A percentile compares a stretch with the other conserved stretches of the same genome.
Conservation (phyloP, 2,329 filamentous ascomycete species). For the Arthrobotrys iridis region DNA sequence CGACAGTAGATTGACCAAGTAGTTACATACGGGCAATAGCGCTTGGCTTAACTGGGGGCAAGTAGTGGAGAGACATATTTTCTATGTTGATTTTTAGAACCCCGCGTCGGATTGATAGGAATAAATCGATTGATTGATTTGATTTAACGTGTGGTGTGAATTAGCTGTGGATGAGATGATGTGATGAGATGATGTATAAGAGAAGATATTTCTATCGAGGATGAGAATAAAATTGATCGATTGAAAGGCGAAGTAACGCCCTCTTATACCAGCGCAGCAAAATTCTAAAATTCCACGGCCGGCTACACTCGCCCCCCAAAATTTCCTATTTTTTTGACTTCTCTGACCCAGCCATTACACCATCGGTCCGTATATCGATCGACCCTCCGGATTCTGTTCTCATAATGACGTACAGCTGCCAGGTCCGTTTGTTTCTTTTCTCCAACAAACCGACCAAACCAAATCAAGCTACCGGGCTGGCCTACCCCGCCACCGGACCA, state of each 20-base stretch:
- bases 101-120: slow-evolving; percentile 37
- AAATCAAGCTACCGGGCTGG: not conserved
- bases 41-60: slow-evolving; percentile 92
- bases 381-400: slow-evolving; percentile 41
- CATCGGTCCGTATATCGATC: no score
- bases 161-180: no score
- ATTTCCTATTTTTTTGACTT: no score
- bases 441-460: no score
- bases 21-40: slow-evolving; percentile 75
- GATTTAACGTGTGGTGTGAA: no score
- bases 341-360: slow-evolving; percentile 10
- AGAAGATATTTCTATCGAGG: slow-evolving; percentile 3
- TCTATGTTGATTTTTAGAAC: not conserved
- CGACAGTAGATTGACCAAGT: not conserved
- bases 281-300: slow-evolving; percentile 19
- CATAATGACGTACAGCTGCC: slow-evolving; percentile 51
- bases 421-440: no score
- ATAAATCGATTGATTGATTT: not conserved
- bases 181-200: not conserved
- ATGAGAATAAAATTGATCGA: slow-evolving; percentile 15
- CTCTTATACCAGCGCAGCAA: slow-evolving; percentile 42
- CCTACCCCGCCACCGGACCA: not conserved
- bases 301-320: not conserved
- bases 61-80: slow-evolving; percentile 62
- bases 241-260: slow-evolving; percentile 38